Percentiles rank a stretch among this genome's conserved stretches.
Conservation (phyloP, 306 rosid genomes). For the Begonia loranthoides region DNA sequence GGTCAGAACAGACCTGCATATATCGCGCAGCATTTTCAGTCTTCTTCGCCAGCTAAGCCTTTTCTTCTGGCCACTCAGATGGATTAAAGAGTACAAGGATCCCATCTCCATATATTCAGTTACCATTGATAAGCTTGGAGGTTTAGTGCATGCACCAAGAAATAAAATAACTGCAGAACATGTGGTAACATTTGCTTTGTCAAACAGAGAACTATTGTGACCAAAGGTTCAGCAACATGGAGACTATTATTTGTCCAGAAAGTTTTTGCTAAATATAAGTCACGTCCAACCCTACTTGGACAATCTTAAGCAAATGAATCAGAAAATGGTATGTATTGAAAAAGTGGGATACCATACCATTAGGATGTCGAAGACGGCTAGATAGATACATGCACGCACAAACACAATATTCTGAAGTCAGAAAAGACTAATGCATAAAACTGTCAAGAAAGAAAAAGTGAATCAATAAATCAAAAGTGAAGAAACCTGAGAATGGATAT, state of each 20-base stretch:
- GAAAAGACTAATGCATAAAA: conserved; percentile 16
- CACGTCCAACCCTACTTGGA: conserved; percentile 6
- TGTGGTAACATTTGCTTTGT: conserved; percentile 7
- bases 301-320: conserved; percentile 8
- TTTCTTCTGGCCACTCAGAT: conserved; percentile 87
- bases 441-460: conserved; percentile 8
- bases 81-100: conserved; percentile 80
- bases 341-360: conserved; percentile 40
- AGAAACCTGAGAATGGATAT: conserved; percentile 85
- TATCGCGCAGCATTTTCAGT: conserved; percentile 83
- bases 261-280: not conserved
- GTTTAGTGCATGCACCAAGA: conserved; percentile 98
- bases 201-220: conserved; percentile 6
- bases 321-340: conserved; percentile 1
- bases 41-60: conserved; percentile 83
- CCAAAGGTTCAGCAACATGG: not conserved
- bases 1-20: conserved; percentile 58
- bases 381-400: conserved; percentile 16
- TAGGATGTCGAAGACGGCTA: conserved; percentile 98
- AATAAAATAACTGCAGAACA: conserved; percentile 84
- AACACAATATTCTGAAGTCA: conserved; percentile 17
- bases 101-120: conserved; percentile 99
- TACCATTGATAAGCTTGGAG: conserved; percentile 92
- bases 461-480: not conserved
- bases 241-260: not conserved